Evolutionary conservation across 805 yeast genomes (phyloP).

Genomic region (Teunomyces atbi): DNA sequence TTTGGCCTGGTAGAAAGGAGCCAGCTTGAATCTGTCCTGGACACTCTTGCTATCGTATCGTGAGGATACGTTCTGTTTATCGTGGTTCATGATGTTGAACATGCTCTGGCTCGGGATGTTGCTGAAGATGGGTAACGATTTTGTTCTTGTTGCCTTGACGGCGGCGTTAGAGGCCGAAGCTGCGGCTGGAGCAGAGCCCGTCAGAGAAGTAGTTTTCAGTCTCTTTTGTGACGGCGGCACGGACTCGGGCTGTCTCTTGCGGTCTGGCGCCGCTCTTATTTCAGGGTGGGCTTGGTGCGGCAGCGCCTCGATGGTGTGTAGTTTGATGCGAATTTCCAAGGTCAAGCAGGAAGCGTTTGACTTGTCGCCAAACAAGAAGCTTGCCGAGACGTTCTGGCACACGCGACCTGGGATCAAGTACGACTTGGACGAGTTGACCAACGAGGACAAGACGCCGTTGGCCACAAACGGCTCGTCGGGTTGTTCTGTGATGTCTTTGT

Average conservation of each 20-base stretch:
- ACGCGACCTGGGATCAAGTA: constrained; percentile 50
- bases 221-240: constrained; percentile 11
- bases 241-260: constrained; percentile 8
- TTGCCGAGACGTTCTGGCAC: constrained; percentile 54
- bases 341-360: constrained; percentile 44
- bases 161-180: constrained; percentile 18
- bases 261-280: not conserved
- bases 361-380: constrained; percentile 36
- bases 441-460: constrained; percentile 36
- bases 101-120: constrained; percentile 40
- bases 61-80: constrained; percentile 36
- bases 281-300: not conserved
- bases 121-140: constrained; percentile 41
- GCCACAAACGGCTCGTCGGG: constrained; percentile 49
- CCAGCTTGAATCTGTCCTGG: constrained; percentile 46
- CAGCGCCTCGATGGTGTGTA: constrained; percentile 37
- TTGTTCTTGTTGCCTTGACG: constrained; percentile 43
- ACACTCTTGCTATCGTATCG: constrained; percentile 40
- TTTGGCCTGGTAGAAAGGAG: constrained; percentile 41
- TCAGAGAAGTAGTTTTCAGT: constrained; percentile 6
- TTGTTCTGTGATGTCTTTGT: constrained; percentile 46
- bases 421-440: constrained; percentile 24
- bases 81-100: constrained; percentile 42
- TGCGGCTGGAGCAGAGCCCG: constrained; percentile 5
- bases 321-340: constrained; percentile 54